Evolutionary conservation across 495 filamentous ascomycete species (phyloP).

Genomic region (Penicillium atrosanguineum): DNA sequence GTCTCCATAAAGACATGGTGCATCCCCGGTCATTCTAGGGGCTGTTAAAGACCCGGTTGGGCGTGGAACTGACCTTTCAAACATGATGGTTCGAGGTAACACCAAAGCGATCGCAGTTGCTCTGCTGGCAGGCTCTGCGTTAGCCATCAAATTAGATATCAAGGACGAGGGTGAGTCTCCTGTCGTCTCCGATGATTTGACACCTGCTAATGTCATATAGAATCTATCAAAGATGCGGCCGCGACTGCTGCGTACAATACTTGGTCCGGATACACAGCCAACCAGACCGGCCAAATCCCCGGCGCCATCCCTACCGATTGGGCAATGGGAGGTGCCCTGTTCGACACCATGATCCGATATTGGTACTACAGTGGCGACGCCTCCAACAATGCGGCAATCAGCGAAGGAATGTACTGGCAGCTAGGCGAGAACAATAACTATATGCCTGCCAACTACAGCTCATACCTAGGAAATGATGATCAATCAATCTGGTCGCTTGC

Average conservation of each 20-base stretch:
- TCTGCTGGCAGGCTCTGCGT: constrained; percentile 3
- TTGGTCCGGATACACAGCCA: constrained; percentile 63
- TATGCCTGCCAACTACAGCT: constrained; percentile 60
- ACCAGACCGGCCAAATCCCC: constrained; percentile 55
- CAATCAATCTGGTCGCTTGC: constrained; percentile 69
- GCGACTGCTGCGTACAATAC: constrained; percentile 55
- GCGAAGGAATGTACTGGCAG: constrained; percentile 56
- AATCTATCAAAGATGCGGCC: constrained; percentile 62
- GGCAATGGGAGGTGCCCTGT: constrained; percentile 71
- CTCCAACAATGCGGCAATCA: constrained; percentile 56
- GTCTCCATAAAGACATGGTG: neutral
- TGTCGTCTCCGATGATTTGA: too few species aligned
- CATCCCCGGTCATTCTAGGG: neutral
- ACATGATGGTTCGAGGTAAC: too few species aligned
- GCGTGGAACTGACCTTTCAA: too few species aligned
- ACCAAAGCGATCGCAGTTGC: neutral
- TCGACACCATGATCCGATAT: constrained; percentile 67
- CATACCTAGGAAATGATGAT: constrained; percentile 59
- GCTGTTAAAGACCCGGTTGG: too few species aligned
- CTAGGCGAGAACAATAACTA: constrained; percentile 56
- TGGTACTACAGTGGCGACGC: constrained; percentile 64
- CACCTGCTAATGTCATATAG: constrained; percentile 32
- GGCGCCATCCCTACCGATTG: constrained; percentile 53
- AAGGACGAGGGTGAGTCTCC: constrained; percentile 14
- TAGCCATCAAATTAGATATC: constrained; percentile 16